phyloP scores from a whole-genome alignment of 345 rosid species.

The Melastoma malabathricum region DNA sequence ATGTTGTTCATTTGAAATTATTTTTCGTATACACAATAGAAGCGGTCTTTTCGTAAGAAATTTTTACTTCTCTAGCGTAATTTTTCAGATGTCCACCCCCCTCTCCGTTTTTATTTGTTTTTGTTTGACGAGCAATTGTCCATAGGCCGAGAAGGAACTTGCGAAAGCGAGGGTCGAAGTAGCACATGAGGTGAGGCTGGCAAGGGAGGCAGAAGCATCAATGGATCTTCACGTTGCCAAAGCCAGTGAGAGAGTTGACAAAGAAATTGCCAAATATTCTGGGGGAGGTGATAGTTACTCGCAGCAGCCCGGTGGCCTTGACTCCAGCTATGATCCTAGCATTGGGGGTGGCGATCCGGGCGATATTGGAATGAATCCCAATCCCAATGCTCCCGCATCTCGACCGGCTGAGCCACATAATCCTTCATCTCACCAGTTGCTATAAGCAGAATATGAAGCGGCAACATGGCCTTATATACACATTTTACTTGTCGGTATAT shows the following conservation, averaged over 20 bases:
- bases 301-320: neutral
- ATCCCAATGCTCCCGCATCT: neutral
- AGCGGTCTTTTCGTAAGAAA: too few relatives aligned
- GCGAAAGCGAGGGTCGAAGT: conserved; percentile 29
- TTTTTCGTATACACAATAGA: too few relatives aligned
- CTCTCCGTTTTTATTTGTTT: neutral
- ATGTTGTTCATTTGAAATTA: too few relatives aligned
- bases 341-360: neutral
- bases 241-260: conserved; percentile 17
- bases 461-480: too few relatives aligned
- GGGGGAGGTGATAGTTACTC: too few relatives aligned
- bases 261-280: conserved; percentile 13
- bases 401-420: neutral
- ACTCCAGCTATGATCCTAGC: neutral
- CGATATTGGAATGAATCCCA: neutral
- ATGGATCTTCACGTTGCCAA: conserved; percentile 37
- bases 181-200: conserved; percentile 43
- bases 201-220: conserved; percentile 39
- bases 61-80: too few relatives aligned
- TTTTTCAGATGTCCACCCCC: too few relatives aligned
- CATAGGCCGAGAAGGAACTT: conserved; percentile 30
- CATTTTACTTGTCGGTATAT: too few relatives aligned
- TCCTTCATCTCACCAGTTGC: neutral
- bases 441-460: neutral
- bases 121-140: too few relatives aligned